Percentiles rank a stretch among this genome's conserved stretches.
Evolutionary conservation across 495 filamentous ascomycete genomes (phyloP).

Genomic region (Thermochaetoides thermophila): DNA sequence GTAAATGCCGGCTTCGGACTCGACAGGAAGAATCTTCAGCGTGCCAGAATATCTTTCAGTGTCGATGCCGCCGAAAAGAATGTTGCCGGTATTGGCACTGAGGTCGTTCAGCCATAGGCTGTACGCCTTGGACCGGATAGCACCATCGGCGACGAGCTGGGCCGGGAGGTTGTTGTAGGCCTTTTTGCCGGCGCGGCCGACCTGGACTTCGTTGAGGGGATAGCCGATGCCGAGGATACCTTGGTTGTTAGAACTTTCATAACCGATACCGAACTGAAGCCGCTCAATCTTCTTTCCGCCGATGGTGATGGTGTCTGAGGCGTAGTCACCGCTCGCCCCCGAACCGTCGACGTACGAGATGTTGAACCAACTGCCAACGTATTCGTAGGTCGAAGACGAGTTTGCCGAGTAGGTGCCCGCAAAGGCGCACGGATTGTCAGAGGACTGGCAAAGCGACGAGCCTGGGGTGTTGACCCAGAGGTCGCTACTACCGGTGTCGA

Average conservation of each 20-base stretch:
- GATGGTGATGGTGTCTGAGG: constrained; percentile 59
- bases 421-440: constrained; percentile 32
- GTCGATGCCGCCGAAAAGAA: constrained; percentile 89
- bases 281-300: constrained; percentile 42
- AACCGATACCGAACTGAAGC: constrained; percentile 82
- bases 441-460: constrained; percentile 43
- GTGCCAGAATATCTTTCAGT: constrained; percentile 57
- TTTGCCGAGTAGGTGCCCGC: constrained; percentile 61
- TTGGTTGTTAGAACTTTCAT: constrained; percentile 51
- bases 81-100: constrained; percentile 56
- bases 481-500: constrained; percentile 83
- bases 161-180: constrained; percentile 70
- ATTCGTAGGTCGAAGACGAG: constrained; percentile 65
- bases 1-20: constrained; percentile 40
- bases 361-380: constrained; percentile 65
- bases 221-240: constrained; percentile 94
- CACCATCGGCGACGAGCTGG: constrained; percentile 50
- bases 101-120: constrained; percentile 82
- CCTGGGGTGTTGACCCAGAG: constrained; percentile 65
- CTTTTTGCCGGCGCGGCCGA: constrained; percentile 39
- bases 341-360: constrained; percentile 86
- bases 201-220: constrained; percentile 62
- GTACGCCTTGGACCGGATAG: constrained; percentile 72
- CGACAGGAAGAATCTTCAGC: constrained; percentile 64
- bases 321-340: constrained; percentile 70